phyloP scores from a whole-genome alignment of 805 yeast genomes.

The Saccharomycopsis vini region DNA sequence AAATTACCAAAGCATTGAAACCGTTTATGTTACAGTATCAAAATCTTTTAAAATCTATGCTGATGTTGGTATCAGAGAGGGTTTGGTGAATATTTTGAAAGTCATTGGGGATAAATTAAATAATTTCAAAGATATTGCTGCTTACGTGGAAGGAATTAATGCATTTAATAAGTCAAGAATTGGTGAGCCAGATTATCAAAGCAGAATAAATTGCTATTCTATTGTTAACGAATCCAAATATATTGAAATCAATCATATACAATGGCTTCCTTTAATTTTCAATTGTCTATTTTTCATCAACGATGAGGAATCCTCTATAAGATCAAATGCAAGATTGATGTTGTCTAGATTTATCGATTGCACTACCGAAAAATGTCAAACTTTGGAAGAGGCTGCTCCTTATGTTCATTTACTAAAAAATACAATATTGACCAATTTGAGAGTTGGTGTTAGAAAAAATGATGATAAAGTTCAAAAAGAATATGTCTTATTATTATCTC shows the following conservation, averaged over 20 bases:
- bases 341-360: slow-evolving; percentile 60
- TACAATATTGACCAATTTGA: slow-evolving; percentile 54
- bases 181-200: slow-evolving; percentile 72
- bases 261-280: slow-evolving; percentile 77
- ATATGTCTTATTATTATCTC: slow-evolving; percentile 56
- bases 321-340: slow-evolving; percentile 65
- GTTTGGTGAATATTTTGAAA: slow-evolving; percentile 49
- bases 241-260: slow-evolving; percentile 34
- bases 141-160: slow-evolving; percentile 56
- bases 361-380: slow-evolving; percentile 26
- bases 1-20: slow-evolving; percentile 37
- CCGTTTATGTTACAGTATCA: slow-evolving; percentile 42
- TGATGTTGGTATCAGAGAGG: slow-evolving; percentile 54
- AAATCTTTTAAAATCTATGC: slow-evolving; percentile 49
- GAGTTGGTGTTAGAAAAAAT: slow-evolving; percentile 52
- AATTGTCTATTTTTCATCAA: slow-evolving; percentile 61
- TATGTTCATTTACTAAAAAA: slow-evolving; percentile 38
- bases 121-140: slow-evolving; percentile 37
- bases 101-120: slow-evolving; percentile 47
- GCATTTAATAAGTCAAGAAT: slow-evolving; percentile 54
- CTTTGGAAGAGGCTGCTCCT: slow-evolving; percentile 24
- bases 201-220: slow-evolving; percentile 46
- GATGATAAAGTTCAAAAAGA: slow-evolving; percentile 52
- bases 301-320: slow-evolving; percentile 72
- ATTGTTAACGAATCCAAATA: slow-evolving; percentile 42